Evolutionary conservation across 331 rosid species (phyloP).

Genomic region (Spiraea crenata): DNA sequence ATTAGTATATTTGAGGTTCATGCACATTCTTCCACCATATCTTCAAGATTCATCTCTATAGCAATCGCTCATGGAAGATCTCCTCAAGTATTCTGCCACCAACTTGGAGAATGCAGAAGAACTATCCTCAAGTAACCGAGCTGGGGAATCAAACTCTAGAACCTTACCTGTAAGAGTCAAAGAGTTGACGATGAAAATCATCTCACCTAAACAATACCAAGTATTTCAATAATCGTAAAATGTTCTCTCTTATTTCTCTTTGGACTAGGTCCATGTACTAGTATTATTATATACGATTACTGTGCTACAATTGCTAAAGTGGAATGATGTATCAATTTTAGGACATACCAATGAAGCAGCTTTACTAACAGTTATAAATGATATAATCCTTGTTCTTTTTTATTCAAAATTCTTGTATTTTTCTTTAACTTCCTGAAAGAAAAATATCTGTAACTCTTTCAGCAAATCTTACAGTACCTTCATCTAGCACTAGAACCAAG

Average conservation of each 20-base stretch:
- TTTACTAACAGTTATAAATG: not conserved
- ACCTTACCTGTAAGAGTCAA: conserved; percentile 54
- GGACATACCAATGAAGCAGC: not conserved
- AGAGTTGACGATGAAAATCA: conserved; percentile 1
- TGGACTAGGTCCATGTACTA: not conserved
- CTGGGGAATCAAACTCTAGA: conserved; percentile 64
- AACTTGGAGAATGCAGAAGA: conserved; percentile 79
- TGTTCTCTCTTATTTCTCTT: not conserved
- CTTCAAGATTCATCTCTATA: conserved; percentile 21
- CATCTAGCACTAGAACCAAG: conserved; percentile 73
- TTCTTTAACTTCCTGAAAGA: not conserved
- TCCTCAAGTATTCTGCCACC: conserved; percentile 67
- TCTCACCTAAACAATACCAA: not conserved
- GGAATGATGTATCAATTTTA: not conserved
- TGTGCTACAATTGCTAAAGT: not conserved
- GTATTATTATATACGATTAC: no score
- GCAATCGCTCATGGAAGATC: conserved; percentile 52
- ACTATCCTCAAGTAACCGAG: conserved; percentile 51
- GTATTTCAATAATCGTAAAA: not conserved
- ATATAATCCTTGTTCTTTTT: no score
- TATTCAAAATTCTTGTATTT: not conserved
- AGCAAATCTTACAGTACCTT: conserved; percentile 43
- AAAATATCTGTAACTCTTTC: not conserved
- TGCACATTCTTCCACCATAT: not conserved
- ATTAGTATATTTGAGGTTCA: not conserved